Conservation (phyloP, 2,329 filamentous ascomycete species). For the Trichoderma semiorbis region DNA sequence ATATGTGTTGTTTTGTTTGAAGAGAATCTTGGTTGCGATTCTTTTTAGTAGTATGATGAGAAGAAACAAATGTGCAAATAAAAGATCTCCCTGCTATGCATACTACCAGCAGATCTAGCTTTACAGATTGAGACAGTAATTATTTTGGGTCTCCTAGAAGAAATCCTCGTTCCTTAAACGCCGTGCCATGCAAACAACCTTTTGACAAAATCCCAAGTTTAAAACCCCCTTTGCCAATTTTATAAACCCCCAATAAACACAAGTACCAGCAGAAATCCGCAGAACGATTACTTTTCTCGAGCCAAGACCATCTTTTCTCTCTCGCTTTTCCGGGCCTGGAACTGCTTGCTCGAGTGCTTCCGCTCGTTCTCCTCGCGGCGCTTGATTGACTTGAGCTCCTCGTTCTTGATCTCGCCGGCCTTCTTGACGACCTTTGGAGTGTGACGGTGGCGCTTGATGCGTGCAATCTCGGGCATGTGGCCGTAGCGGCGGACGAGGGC, state of each 20-base stretch:
- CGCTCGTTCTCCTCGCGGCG: constrained; percentile 90
- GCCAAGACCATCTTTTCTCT: constrained; percentile 91
- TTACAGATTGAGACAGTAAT: background rate
- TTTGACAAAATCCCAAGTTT: background rate
- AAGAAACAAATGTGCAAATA: background rate
- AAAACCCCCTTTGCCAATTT: background rate
- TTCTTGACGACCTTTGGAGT: constrained; percentile 93
- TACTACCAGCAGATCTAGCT: background rate
- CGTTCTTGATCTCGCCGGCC: constrained; percentile 87
- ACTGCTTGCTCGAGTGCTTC: constrained; percentile 82
- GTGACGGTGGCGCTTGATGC: constrained; percentile 89
- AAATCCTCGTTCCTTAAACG: constrained; percentile 25
- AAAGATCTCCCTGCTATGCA: background rate
- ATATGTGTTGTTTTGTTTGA: background rate
- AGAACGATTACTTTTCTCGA: constrained; percentile 46
- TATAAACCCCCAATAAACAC: background rate
- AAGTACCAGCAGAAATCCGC: background rate
- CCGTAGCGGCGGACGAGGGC: constrained; percentile 78
- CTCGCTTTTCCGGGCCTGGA: constrained; percentile 69
- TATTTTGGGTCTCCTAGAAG: background rate
- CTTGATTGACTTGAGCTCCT: constrained; percentile 85
- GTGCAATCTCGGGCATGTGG: constrained; percentile 93
- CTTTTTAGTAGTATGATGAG: background rate
- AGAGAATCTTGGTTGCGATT: background rate
- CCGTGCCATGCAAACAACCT: constrained; percentile 33